Evolutionary conservation across 192 early-diverging fungal genomes (phyloP), one percentile per base, ranked within the genome.

Genomic region (Backusella liffmaniae): DNA sequence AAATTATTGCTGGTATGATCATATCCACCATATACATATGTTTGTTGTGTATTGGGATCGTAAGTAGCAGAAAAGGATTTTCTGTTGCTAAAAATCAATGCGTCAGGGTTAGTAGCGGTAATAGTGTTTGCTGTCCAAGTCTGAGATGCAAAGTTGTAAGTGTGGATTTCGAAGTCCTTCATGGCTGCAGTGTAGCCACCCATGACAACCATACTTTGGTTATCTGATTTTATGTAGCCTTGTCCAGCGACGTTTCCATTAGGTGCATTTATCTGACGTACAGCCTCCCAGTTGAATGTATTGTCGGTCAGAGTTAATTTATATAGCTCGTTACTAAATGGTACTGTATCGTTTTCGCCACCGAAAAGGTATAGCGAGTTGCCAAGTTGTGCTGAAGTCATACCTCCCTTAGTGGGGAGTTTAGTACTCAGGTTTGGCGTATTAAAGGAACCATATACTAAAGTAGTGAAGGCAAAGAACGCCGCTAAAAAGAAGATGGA

Each of bases 21-120:
- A 44, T 39, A 39, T 39, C 77, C 77, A 44, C 77, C 77, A 59
- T 68, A 78, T 12, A 78, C 36, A 73, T 78, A 78, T 36, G 66
- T 37, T 69, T 62, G 56, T 13, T 73, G 32, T 10, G 42, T 49
- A 23, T 62, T 56, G 4, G 65, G 16, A 29, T 74, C 41, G 26
- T 68, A 51, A 53, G 72, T 73, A 59, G 72, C 72, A 44, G 71
- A 67, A 62, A 78, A 78, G 34, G 30, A 35, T 39, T 67, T 39
- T 39, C 67, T 72, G 39, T 53, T 78, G 15, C 37, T 53, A 18
- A 35, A 26, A 30, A 51, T 23, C 16, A 49, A 39, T 51, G 59
- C 15, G 23, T 67, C 23, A 30, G 23, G 56, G 13, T 16, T 26
- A 18, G 4, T 26, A 18, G 4, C 23, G 9, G 23, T 13, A 23